Base-by-base conservation (phyloP, 2,329 filamentous ascomycete genomes). In the Aureobasidium sp. region DNA sequence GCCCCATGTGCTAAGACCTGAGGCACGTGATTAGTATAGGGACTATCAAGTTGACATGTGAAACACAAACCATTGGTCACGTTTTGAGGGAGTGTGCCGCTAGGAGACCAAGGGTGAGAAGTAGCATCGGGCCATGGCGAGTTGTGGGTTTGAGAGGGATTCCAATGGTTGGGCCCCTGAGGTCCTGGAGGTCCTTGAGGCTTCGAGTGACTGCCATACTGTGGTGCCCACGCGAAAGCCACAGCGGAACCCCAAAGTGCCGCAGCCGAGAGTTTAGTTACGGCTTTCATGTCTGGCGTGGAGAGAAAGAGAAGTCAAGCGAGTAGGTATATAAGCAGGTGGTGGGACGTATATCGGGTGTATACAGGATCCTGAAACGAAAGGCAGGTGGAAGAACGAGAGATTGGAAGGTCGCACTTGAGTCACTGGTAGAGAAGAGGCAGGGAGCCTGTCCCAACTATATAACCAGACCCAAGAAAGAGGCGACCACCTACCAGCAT, bases 1-100 rank as follows among this genome's bases (percentile, higher is more conserved):
- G 6, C 60, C 60, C 42, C 25, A 61, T 6, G 54, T 59, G 31
- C 60, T 58, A 11, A 43, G 25, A 25, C 60, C 60, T 62, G 17
- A 10, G 7, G 4, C 3, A 35, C 9, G 23, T 5, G 2, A 3
- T 42, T 7, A 51, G 29, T 13, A 1, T 17, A 25, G 10, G 4
- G 4, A 43, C 4, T 21, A 13, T 4, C 3, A 13, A 43, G 7
- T 25, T 13, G 2, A 33, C 2, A 13, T 7, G 13, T 4, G 1
- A 37, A 2, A 37, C 15, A 46, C 58, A 11, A 21, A 60, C 58
- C 58, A 42, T 60, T 60, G 19, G 58, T 60, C 2, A 29, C 10
- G n/a, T 60, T 31, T 38, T 60, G 58, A 17, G 58, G 49, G 6
- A 60, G 49, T 17, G 49, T 21, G 19, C 6, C 21, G 21, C 27